A percentile compares a stretch with the other conserved stretches of the same genome.
These are phyloP conservation scores for Leccinum boreale DNA, from an alignment of 768 basidiomycete genomes.

Conservation along the genomic window DNA sequence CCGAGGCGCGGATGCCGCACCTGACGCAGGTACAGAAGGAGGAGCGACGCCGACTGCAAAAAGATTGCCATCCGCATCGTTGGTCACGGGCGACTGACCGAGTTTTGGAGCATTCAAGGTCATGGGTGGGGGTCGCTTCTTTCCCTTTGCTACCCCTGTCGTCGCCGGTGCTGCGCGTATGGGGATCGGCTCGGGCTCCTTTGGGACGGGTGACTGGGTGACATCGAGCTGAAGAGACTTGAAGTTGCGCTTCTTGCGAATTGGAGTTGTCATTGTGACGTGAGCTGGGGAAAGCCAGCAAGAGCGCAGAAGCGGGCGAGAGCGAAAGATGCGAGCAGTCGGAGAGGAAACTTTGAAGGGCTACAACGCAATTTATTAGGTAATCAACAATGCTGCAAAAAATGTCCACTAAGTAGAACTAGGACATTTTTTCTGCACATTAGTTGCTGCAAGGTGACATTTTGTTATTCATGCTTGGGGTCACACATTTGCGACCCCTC, in stretches of 20 bases:
- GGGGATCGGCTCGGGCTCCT: slow-evolving; percentile 42
- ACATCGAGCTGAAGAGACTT: slow-evolving; percentile 78
- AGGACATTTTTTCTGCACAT: no score
- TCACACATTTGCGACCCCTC: no score
- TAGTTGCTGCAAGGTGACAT: no score
- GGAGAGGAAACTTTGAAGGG: slow-evolving; percentile 16
- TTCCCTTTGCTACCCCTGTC: slow-evolving; percentile 41
- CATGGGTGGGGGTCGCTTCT: slow-evolving; percentile 83
- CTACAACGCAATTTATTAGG: slow-evolving; percentile 13
- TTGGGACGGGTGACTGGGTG: slow-evolving; percentile 37
- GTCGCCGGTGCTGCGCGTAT: slow-evolving; percentile 45
- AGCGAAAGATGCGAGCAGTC: slow-evolving; percentile 11
- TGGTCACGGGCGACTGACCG: slow-evolving; percentile 32
- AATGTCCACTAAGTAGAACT: not conserved
- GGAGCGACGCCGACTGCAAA: slow-evolving; percentile 47
- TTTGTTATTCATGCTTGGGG: no score
- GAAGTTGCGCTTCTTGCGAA: slow-evolving; percentile 92
- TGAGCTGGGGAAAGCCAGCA: not conserved
- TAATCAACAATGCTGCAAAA: slow-evolving; percentile 15
- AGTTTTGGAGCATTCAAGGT: slow-evolving; percentile 71
- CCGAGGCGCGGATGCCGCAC: slow-evolving; percentile 51
- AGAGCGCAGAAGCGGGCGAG: not conserved
- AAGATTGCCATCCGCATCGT: slow-evolving; percentile 38
- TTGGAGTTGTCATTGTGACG: slow-evolving; percentile 48
- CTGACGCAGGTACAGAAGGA: slow-evolving; percentile 52